Evolutionary conservation across 2,329 filamentous ascomycete species (phyloP), one percentile per base, ranked within the genome.

Genomic region (Colletotrichum nymphaeae): DNA sequence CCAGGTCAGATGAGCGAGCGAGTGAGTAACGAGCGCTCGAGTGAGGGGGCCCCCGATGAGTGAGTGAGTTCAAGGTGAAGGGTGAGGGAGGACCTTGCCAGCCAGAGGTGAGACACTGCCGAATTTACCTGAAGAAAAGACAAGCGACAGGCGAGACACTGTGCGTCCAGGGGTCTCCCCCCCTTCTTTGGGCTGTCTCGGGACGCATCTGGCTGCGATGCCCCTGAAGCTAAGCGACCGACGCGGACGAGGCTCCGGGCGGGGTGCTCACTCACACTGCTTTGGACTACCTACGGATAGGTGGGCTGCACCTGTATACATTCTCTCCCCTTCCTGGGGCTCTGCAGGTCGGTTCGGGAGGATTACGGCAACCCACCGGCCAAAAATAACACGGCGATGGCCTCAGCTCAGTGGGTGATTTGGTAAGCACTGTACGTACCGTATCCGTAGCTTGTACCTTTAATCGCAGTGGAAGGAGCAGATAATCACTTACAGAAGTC

Each of bases 221-320:
- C 59, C 66, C 59, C 70, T 69, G 66, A 64, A 64, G 55, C 66
- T 42, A 7, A 32, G 19, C 53, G 58, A 42, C 57, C n/a, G 58
- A 53, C 63, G 66, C 66, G 66, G 58, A 58, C 63, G 66, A 59
- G 59, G 70, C 46, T 72, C 57, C 35, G 70, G 7, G 53, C 37
- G 59, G 66, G 24, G 46, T 26, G 46, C 30, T 22, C 37, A 42
- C 16, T 42, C 32, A 11, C 30, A 9, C 30, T 32, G 26, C 26
- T 32, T 32, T 32, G 30, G 9, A 32, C 30, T 32, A 26, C 26
- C 26, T 26, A 32, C 30, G 30, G 30, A 32, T 32, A 32, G 30
- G 30, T 32, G 30, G 30, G 30, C 30, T 32, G 8, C 3, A 32
- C 30, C 35, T 37, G 35, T 37, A 14, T 37, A 14, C 35, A 37